phyloP scores from a whole-genome alignment of 2,329 filamentous ascomycete genomes.

The Westerdykella sp. region DNA sequence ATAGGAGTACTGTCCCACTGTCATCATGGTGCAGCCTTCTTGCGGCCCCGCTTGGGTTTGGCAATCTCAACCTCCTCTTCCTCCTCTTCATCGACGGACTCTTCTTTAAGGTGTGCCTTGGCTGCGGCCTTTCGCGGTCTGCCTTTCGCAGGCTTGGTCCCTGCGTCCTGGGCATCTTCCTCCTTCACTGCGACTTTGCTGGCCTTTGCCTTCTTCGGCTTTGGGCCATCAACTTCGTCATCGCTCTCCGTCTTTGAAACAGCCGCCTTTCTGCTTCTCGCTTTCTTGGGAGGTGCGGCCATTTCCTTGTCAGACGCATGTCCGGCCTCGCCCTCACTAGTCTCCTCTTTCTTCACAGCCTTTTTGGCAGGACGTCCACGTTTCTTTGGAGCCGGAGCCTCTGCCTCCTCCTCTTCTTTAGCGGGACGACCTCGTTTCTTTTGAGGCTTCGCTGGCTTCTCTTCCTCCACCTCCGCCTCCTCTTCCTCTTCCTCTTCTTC shows the following conservation, averaged over 20 bases:
- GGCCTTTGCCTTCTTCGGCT: conserved; percentile 12
- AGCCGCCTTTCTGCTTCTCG: conserved; percentile 7
- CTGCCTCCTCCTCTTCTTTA: conserved; percentile 28
- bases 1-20: no score
- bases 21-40: not conserved
- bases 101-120: conserved; percentile 28
- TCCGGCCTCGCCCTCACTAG: not conserved
- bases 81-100: conserved; percentile 23
- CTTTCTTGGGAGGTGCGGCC: conserved; percentile 12
- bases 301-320: conserved; percentile 20
- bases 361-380: conserved; percentile 21
- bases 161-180: conserved; percentile 3
- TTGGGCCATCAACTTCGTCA: not conserved
- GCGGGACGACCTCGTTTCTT: conserved; percentile 39
- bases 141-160: conserved; percentile 63
- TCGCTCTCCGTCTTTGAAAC: conserved; percentile 3
- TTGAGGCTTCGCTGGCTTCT: conserved; percentile 33
- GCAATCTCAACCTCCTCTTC: conserved; percentile 26
- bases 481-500: conserved; percentile 10
- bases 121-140: conserved; percentile 49
- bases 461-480: conserved; percentile 16
- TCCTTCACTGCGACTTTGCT: conserved; percentile 11
- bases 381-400: conserved; percentile 28
- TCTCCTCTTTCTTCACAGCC: conserved; percentile 4
- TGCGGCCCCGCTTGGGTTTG: conserved; percentile 8